phyloP scores from a whole-genome alignment of 2,329 filamentous ascomycete species.

The Fusarium sp. region DNA sequence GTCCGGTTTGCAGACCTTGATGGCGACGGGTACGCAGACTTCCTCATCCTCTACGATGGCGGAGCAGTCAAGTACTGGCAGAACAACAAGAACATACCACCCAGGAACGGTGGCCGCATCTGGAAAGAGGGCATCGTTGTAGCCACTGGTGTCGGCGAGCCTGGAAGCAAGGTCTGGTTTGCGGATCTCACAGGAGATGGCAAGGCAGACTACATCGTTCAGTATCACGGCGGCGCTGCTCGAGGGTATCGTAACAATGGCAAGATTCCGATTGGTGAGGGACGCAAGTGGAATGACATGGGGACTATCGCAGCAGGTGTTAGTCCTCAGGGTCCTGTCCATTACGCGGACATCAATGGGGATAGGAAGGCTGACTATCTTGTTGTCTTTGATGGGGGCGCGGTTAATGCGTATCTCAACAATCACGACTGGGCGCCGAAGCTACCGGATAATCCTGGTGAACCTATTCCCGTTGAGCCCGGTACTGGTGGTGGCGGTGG shows the following conservation, averaged over 20 bases:
- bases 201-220: slow-evolving; percentile 15
- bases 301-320: slow-evolving; percentile 14
- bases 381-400: not conserved
- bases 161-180: slow-evolving; percentile 13
- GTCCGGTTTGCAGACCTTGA: slow-evolving; percentile 29
- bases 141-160: slow-evolving; percentile 4
- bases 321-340: slow-evolving; percentile 13
- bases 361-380: slow-evolving; percentile 30
- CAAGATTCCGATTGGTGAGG: not conserved
- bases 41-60: slow-evolving; percentile 4
- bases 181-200: slow-evolving; percentile 19
- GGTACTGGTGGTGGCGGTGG: not conserved
- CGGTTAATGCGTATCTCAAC: slow-evolving; percentile 27
- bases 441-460: not conserved
- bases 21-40: slow-evolving; percentile 17
- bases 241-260: slow-evolving; percentile 5
- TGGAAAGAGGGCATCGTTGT: slow-evolving; percentile 18
- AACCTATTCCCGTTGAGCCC: not conserved
- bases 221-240: slow-evolving; percentile 19
- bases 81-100: slow-evolving; percentile 15
- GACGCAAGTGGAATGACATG: slow-evolving; percentile 16
- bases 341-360: slow-evolving; percentile 29
- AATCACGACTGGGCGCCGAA: not conserved
- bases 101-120: slow-evolving; percentile 2
- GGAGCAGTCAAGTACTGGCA: slow-evolving; percentile 19